Percentiles rank a stretch among this genome's conserved stretches.
Evolutionary conservation across 176 grass and related monocot species (phyloP).

Genomic region (Lolium rigidum): DNA sequence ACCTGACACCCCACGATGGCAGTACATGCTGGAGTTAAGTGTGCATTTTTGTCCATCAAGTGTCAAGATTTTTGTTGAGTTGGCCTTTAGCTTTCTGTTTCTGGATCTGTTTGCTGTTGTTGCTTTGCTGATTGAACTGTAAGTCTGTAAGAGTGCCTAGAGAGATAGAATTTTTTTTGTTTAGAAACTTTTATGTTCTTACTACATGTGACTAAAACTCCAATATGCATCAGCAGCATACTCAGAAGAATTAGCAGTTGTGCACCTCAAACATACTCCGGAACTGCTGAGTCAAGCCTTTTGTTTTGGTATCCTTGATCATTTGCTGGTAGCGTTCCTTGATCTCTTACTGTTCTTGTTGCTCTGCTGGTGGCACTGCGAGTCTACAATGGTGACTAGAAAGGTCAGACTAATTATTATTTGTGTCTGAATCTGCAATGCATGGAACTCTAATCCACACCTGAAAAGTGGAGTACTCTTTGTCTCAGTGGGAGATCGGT

Average conservation of each 20-base stretch:
- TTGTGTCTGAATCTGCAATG: no score
- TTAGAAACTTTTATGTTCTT: conserved; percentile 2
- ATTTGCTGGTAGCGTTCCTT: not conserved
- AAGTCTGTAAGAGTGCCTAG: conserved; percentile 38
- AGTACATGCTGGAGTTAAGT: conserved; percentile 43
- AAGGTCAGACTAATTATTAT: not conserved
- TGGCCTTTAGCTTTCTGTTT: conserved; percentile 21
- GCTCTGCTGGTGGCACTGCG: not conserved
- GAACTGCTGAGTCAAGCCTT: not conserved
- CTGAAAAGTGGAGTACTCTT: no score
- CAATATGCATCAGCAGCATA: not conserved
- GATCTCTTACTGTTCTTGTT: not conserved
- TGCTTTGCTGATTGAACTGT: not conserved
- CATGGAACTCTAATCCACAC: no score
- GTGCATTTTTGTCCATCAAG: conserved; percentile 45
- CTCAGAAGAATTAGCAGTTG: not conserved
- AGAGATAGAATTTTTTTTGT: conserved; percentile 40
- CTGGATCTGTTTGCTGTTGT: not conserved
- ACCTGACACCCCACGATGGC: not conserved
- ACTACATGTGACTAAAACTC: not conserved
- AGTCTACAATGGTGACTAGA: not conserved
- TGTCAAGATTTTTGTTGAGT: conserved; percentile 38
- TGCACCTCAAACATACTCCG: not conserved
- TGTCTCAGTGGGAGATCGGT: no score
- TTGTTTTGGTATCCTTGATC: not conserved